Evolutionary conservation across 495 filamentous ascomycete species (phyloP), one percentile per base, ranked within the genome.

Genomic region (Lasiosphaeria ovina): DNA sequence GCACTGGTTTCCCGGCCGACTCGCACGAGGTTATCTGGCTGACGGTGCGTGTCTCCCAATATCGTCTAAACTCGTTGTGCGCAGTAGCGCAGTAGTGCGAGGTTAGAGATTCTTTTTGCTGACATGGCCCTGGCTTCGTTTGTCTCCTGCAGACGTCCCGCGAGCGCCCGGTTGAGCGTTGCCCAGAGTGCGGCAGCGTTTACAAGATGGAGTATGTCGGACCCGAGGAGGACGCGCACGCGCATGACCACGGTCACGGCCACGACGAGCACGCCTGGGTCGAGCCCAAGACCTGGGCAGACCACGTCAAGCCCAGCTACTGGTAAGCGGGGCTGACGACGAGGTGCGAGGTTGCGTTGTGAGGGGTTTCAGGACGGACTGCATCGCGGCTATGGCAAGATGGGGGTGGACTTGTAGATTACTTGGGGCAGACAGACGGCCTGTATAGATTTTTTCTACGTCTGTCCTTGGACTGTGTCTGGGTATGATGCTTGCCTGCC

Each of bases 191-290:
- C 81, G 95, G 95, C 55, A 87, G 85, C 79, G 90, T 92, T 66
- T 89, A 93, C 78, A 96, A 95, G 87, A 91, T 97, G 86, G 90
- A 97, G 73, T 98, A 97, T 74, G 74, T 97, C 58, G 94, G 94
- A 40, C 89, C 92, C 35, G 69, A 82, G 69, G 89, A 89, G 62
- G 87, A 91, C 72, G 70, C 44, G 12, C 44, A 47, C 44, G 77
- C 58, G 50, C 51, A 62, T 44, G 54, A 34, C 62, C 81, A 88
- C 71, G 77, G 75, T 50, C 79, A 87, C 65, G 76, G 77, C 67
- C 80, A 82, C 68, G 69, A 83, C 70, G 71, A 76, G 77, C 82
- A 83, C 66, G 76, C 77, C 69, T 85, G 81, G 71, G 83, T 84
- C 75, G 90, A 94, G 79, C 89, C 91, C 72, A 93, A 94, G 87